Percentiles rank a stretch among this genome's conserved stretches.
Evolutionary conservation across 2,329 filamentous ascomycete species (phyloP).

Genomic region (Microdochium nivale): DNA sequence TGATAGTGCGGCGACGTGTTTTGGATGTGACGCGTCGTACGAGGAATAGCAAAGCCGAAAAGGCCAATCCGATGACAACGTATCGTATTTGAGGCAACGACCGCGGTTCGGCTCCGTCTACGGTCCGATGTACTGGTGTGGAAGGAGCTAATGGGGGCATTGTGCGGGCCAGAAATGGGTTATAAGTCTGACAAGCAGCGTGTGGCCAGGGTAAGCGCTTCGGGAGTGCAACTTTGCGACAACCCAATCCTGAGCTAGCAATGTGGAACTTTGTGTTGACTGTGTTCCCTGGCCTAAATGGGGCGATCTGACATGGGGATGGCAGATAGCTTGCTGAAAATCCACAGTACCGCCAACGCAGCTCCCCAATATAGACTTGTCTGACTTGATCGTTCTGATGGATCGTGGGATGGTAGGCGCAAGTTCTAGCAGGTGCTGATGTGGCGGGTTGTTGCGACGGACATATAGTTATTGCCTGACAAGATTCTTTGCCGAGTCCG

Average conservation of each 20-base stretch:
- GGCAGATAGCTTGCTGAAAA: not conserved
- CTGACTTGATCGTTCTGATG: no score
- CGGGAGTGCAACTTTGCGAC: not conserved
- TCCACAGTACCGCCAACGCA: not conserved
- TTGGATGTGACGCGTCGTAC: not conserved
- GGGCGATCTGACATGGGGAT: not conserved
- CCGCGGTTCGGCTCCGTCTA: not conserved
- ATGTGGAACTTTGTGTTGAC: not conserved
- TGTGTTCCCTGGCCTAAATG: not conserved
- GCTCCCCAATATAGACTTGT: no score
- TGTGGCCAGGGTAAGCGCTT: not conserved
- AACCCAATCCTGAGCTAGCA: not conserved
- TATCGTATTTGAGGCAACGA: not conserved
- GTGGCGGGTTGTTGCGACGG: no score
- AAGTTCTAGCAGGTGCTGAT: no score
- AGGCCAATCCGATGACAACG: not conserved
- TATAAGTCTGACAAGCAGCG: not conserved
- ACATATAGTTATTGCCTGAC: no score
- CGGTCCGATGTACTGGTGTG: not conserved
- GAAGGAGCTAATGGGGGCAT: not conserved
- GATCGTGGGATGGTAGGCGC: no score
- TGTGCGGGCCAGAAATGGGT: not conserved
- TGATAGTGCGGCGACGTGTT: not conserved
- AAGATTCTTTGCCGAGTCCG: no score
- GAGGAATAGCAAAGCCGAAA: not conserved